These are phyloP conservation scores for Chytridium lagenaria DNA, from an alignment of 371 early-diverging fungal genomes.

Conservation along the genomic window DNA sequence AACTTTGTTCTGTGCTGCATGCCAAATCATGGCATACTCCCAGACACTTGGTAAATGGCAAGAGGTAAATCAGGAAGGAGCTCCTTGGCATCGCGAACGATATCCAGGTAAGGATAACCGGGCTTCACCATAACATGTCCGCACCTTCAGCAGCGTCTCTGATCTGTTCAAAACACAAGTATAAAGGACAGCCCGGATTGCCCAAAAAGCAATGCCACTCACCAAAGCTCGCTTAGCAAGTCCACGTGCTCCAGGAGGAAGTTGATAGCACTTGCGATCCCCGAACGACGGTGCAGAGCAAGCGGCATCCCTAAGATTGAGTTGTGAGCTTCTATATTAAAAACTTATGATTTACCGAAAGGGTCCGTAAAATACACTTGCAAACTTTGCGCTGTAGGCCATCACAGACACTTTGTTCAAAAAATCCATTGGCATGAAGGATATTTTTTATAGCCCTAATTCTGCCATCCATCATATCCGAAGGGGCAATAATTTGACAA, in stretches of 20 bases:
- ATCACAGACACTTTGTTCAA: constrained; percentile 81
- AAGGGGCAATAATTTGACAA: constrained; percentile 87
- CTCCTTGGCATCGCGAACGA: constrained; percentile 88
- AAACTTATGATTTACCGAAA: constrained; percentile 70
- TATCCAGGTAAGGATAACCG: constrained; percentile 92
- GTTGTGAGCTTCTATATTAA: constrained; percentile 7
- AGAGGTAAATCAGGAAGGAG: constrained; percentile 62
- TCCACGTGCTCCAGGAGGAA: constrained; percentile 88
- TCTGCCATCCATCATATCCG: constrained; percentile 98
- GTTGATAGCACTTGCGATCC: constrained; percentile 93
- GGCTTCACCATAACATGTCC: constrained; percentile 98
- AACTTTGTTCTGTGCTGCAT: constrained; percentile 84
- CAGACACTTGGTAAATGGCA: constrained; percentile 78
- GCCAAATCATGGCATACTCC: constrained; percentile 96
- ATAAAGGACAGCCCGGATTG: constrained; percentile 5
- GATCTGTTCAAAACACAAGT: constrained; percentile 32
- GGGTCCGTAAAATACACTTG: constrained; percentile 94
- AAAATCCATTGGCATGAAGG: constrained; percentile 72
- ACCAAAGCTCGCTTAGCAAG: constrained; percentile 87
- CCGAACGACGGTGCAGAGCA: constrained; percentile 91
- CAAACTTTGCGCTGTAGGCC: constrained; percentile 95
- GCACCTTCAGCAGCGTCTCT: constrained; percentile 95
- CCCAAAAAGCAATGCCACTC: constrained; percentile 25
- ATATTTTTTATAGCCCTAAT: constrained; percentile 85
- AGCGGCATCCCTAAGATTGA: constrained; percentile 85